These are phyloP conservation scores for Lycium ferocissimum DNA, from an alignment of 257 asterid species.

Conservation along the genomic window DNA sequence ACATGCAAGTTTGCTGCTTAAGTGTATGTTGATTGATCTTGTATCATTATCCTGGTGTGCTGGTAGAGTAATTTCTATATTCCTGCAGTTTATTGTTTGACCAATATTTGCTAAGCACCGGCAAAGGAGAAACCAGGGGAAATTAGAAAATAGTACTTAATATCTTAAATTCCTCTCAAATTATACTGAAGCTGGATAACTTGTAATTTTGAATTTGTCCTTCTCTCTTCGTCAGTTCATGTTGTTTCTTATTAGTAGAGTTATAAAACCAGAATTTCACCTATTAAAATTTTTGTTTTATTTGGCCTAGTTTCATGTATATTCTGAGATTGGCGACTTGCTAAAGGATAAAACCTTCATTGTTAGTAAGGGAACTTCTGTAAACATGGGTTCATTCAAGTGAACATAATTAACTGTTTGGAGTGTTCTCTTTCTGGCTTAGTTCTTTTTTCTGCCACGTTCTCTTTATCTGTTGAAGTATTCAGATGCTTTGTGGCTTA, in stretches of 20 bases:
- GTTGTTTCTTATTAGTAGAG: not conserved
- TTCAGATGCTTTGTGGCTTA: not conserved
- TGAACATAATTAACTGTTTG: slow-evolving; percentile 13
- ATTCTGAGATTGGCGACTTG: not conserved
- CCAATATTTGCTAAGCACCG: not conserved
- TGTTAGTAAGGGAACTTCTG: not conserved
- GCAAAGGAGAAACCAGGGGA: not conserved
- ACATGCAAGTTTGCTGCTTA: not conserved
- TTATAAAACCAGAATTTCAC: not conserved
- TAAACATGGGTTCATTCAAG: not conserved
- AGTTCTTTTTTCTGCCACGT: not conserved
- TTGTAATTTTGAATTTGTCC: not conserved
- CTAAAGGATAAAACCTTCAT: not conserved
- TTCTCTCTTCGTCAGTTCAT: not conserved
- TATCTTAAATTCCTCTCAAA: not conserved
- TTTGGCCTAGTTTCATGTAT: not conserved
- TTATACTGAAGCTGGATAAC: not conserved
- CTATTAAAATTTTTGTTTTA: not conserved
- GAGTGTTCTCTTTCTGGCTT: not conserved
- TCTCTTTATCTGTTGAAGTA: not conserved
- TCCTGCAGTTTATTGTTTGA: not conserved
- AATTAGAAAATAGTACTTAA: not conserved
- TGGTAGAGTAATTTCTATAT: not conserved
- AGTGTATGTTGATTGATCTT: not conserved
- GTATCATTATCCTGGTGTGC: not conserved